phyloP scores from a whole-genome alignment of 108 stramenopile species.

The Mediolabrus comicus region DNA sequence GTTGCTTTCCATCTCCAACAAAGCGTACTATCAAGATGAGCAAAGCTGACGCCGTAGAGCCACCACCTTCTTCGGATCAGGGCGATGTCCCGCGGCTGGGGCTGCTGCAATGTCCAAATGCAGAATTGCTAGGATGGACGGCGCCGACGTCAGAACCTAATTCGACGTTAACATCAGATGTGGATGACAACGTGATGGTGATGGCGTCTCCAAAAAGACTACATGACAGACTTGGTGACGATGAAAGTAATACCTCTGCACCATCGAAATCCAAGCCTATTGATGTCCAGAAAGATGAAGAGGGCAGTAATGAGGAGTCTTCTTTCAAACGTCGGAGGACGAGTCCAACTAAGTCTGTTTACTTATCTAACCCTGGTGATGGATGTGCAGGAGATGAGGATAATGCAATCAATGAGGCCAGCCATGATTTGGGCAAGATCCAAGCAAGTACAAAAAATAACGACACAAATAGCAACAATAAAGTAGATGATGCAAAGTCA shows the following conservation, averaged over 20 bases:
- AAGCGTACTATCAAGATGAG: not conserved
- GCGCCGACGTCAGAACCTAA: not conserved
- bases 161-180: not conserved
- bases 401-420: not conserved
- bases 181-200: not conserved
- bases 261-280: not conserved
- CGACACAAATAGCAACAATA: not conserved
- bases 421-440: not conserved
- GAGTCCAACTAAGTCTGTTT: not conserved
- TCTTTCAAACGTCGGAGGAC: not conserved
- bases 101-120: constrained; percentile 31
- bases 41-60: not conserved
- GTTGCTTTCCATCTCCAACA: too few species aligned
- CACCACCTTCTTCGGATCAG: not conserved
- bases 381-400: not conserved
- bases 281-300: not conserved
- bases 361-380: not conserved
- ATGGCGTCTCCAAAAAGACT: not conserved
- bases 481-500: not conserved
- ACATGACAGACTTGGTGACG: not conserved
- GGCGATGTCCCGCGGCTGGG: constrained; percentile 12
- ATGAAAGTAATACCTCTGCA: not conserved
- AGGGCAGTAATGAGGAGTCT: not conserved
- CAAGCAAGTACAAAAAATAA: not conserved
- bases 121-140: constrained; percentile 25